A percentile compares a stretch with the other conserved stretches of the same genome.
Conservation (phyloP, 1,139 yeast genomes). For the Magnusiomyces fungicola region DNA sequence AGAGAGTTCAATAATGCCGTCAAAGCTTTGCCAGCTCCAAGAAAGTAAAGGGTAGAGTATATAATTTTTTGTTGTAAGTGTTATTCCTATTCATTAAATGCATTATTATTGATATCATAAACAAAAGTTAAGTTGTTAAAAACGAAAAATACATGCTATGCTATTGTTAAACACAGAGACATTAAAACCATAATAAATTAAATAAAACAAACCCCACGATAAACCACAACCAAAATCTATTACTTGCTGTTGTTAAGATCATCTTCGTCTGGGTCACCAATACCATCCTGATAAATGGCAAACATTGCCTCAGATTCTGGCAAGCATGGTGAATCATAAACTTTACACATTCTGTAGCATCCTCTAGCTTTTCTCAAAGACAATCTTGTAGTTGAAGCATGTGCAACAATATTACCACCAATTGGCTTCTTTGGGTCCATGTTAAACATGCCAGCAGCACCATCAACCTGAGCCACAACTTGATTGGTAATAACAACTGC, state of each 20-base stretch:
- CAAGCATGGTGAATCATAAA: constrained; percentile 90
- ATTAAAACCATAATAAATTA: background rate
- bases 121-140: no score
- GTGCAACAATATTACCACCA: constrained; percentile 98
- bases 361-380: constrained; percentile 86
- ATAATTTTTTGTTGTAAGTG: no score
- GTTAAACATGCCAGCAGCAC: constrained; percentile 71
- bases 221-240: no score
- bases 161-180: no score
- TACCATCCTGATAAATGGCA: constrained; percentile 94
- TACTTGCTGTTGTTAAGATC: constrained; percentile 32
- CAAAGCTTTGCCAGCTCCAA: constrained; percentile 4
- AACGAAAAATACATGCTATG: no score
- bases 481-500: constrained; percentile 98
- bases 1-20: constrained; percentile 61
- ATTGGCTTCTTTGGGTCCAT: constrained; percentile 99
- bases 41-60: no score
- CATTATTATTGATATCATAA: no score
- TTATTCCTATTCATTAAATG: no score
- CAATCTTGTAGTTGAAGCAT: constrained; percentile 87
- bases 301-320: constrained; percentile 94
- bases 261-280: constrained; percentile 88
- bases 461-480: constrained; percentile 97
- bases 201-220: background rate
- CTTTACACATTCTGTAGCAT: constrained; percentile 87